A percentile compares a stretch with the other conserved stretches of the same genome.
phyloP scores from a whole-genome alignment of 306 rosid genomes.

The Sindora glabra region DNA sequence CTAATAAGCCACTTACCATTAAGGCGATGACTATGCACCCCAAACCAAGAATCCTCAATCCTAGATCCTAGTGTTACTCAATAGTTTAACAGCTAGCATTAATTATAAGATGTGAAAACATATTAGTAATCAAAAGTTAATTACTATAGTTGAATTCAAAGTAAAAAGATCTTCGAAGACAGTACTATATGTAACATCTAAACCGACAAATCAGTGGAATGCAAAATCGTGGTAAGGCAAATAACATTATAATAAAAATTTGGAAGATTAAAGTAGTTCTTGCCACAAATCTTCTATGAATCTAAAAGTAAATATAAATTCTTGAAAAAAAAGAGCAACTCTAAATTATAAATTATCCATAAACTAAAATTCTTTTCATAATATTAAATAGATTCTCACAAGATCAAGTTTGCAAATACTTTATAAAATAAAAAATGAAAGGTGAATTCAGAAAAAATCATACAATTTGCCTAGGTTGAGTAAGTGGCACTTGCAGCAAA shows the following conservation, averaged over 20 bases:
- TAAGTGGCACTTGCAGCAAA: slow-evolving; percentile 86
- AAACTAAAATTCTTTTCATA: neutral
- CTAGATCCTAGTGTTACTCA: slow-evolving; percentile 72
- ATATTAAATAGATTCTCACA: neutral
- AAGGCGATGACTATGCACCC: slow-evolving; percentile 97
- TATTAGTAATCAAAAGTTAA: neutral
- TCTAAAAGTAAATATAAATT: neutral
- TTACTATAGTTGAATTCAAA: neutral
- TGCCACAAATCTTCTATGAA: neutral
- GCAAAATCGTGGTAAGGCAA: neutral
- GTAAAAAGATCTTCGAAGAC: neutral
- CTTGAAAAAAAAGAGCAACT: neutral
- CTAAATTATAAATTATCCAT: neutral
- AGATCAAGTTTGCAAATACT: too few species aligned
- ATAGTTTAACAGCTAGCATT: slow-evolving; percentile 78
- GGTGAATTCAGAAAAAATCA: slow-evolving; percentile 21
- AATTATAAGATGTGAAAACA: neutral
- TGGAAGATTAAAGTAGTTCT: neutral
- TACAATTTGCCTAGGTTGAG: slow-evolving; percentile 80
- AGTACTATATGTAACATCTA: neutral
- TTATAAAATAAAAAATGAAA: neutral
- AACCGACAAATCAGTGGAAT: neutral
- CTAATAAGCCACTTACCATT: slow-evolving; percentile 95
- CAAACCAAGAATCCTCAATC: slow-evolving; percentile 88
- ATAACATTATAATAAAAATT: neutral